Evolutionary conservation across 306 rosid genomes (phyloP), one percentile per base, ranked within the genome.

Genomic region (Quercus wislizeni): DNA sequence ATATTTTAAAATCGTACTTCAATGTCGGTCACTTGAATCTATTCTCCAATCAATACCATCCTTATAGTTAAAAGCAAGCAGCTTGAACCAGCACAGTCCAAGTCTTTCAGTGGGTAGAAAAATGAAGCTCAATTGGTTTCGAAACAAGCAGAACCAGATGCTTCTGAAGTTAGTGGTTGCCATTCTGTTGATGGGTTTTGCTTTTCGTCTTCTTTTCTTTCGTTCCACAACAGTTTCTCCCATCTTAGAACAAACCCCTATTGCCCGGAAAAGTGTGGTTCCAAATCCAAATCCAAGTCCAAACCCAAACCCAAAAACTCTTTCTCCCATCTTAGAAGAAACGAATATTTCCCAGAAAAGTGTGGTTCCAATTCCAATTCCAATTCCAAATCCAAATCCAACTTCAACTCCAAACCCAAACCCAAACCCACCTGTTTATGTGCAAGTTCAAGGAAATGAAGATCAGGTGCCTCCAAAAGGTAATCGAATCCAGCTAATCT

Each of bases 171-270:
- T 88, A 49, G 82, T 79, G 5, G 84, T 87, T 20, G 76, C 86
- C 38, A 33, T 89, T 35, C 86, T 93, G 62, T 78, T 91, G 49
- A 3, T 88, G 33, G 96, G 92, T 73, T 76, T 95, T 56, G 91
- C 92, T 61, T 87, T 85, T 70, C 92, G 96, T 21, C 74, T 95
- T 21, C 73, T 90, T 63, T 76, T 93, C 77, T 83, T 83, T 20
- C 83, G 86, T 69, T 85, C 92, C 62, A 43, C 85, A 3, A 86
- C 74, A 35, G 73, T 86, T 80, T 79, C 94, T 20, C 79, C 93
- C 9, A 65, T 59, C 76, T 27, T 89, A 5, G 90, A 92, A 56
- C 88, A 91, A 52, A 15, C 89, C 80, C 91, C 87, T 38, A 74
- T 88, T 67, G 87, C 91, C 12, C 83, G 80, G 69, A 83, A 87